Conservation (phyloP, 2,329 filamentous ascomycete genomes). For the Fusarium multiceps region DNA sequence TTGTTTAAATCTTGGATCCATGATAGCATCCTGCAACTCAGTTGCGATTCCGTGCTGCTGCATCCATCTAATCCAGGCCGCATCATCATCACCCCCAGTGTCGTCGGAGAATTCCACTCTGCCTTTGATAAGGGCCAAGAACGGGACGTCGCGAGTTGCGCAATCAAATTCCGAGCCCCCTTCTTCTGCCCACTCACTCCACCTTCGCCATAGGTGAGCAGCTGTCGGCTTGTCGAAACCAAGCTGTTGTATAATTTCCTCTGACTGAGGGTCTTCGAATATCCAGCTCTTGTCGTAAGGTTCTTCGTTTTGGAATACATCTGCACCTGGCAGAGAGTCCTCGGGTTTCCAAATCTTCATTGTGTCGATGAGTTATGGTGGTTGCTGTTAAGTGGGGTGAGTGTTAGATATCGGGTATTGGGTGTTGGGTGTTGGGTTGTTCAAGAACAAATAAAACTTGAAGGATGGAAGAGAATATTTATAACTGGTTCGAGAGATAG, state of each 20-base stretch:
- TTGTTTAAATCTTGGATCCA: conserved; percentile 32
- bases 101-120: rapidly evolving
- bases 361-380: no score
- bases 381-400: no score
- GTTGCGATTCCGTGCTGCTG: conserved; percentile 7
- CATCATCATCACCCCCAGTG: conserved; percentile 7
- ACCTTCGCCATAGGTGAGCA: not conserved
- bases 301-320: no score
- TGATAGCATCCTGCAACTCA: conserved; percentile 26
- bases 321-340: no score
- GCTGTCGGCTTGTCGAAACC: not conserved
- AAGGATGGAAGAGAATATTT: no score
- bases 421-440: no score
- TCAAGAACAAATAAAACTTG: no score
- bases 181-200: not conserved
- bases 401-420: no score
- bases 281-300: not conserved
- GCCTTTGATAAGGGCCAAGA: not conserved
- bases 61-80: conserved; percentile 16
- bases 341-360: not conserved
- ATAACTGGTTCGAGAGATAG: no score
- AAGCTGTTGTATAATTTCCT: rapidly evolving
- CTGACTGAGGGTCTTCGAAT: not conserved
- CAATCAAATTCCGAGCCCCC: not conserved
- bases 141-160: not conserved